Evolutionary conservation across 2,329 filamentous ascomycete species (phyloP), one percentile per base, ranked within the genome.

Genomic region (Cytospora chrysosperma): DNA sequence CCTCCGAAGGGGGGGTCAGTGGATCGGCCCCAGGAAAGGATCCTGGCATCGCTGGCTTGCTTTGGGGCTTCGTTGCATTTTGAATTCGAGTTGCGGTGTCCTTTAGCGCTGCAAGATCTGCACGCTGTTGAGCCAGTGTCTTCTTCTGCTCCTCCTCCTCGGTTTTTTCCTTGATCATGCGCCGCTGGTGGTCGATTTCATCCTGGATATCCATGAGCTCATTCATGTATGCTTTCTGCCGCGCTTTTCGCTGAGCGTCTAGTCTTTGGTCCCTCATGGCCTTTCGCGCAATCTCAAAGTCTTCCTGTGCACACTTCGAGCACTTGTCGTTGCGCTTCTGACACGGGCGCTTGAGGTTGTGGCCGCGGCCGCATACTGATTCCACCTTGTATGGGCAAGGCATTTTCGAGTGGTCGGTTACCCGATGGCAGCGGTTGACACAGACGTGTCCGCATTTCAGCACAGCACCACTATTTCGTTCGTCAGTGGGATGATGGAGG

Each of bases 391-490:
- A 57, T 0, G 30, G 24, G 61, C 81, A 83, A 0, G 61, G 10
- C 0, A 73, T 63, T 54, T 82, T 80, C 0, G 81, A 82, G 69
- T 91, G 88, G 62, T 91, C 82, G 0, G 71, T 69, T 0, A 88
- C 67, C 0, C 83, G 80, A 72, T 93, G 90, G 63, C 90, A 93
- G 8, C 78, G 78, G 0, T 76, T 79, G 0, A 77, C 75, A 68
- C 90, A 93, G 0, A 69, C 69, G 67, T 93, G 89, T 0, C 81
- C 81, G 61, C 89, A 92, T 2, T 71, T 77, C 2, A 92, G 75
- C 1, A 72, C 68, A 0, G 69, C 74, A 1, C 77, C 78, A 71
- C 86, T 87, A 57, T 5, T 10, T 64, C 17, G 30, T 27, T 10
- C 19, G 17, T 63, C 19, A 24, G 40, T 17, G 26, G 37, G n/a